These are phyloP conservation scores for Mycena pura DNA, from an alignment of 768 basidiomycete genomes.

Conservation along the genomic window DNA sequence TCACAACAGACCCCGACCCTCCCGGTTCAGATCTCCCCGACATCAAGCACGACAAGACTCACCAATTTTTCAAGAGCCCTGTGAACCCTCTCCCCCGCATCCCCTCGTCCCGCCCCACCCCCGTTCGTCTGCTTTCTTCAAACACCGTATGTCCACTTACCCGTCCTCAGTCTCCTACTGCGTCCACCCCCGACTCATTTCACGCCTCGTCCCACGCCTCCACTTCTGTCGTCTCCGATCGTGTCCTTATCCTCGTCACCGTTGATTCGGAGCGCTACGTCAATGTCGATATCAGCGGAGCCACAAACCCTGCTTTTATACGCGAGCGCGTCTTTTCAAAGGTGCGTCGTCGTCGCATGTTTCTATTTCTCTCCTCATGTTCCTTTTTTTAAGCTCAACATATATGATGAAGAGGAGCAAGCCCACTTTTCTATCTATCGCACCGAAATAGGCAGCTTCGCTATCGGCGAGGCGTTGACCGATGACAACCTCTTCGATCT, in stretches of 20 bases:
- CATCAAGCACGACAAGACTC: conserved; percentile 41
- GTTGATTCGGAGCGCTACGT: conserved; percentile 78
- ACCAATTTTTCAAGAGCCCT: no score
- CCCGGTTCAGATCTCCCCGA: conserved; percentile 32
- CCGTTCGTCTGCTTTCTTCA: conserved; percentile 17
- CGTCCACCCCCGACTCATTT: conserved; percentile 44
- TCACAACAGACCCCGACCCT: conserved; percentile 42
- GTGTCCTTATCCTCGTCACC: conserved; percentile 71
- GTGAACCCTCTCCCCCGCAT: conserved; percentile 34
- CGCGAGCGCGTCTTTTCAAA: conserved; percentile 83
- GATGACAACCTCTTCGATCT: conserved; percentile 76
- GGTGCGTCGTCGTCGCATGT: conserved; percentile 48
- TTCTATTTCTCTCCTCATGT: conserved; percentile 9
- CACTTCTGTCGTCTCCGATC: conserved; percentile 40
- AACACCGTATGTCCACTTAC: not conserved
- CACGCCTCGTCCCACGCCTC: conserved; percentile 33
- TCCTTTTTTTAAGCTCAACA: conserved; percentile 61
- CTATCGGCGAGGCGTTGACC: conserved; percentile 74
- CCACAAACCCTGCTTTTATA: conserved; percentile 69
- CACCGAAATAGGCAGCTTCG: conserved; percentile 84
- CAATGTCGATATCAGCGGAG: conserved; percentile 73
- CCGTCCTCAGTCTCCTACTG: conserved; percentile 47
- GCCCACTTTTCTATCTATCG: conserved; percentile 80
- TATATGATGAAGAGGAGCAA: conserved; percentile 83
- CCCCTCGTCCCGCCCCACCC: conserved; percentile 29